Conservation (phyloP, 2,329 filamentous ascomycete genomes). For the Trichoderma atroviride region DNA sequence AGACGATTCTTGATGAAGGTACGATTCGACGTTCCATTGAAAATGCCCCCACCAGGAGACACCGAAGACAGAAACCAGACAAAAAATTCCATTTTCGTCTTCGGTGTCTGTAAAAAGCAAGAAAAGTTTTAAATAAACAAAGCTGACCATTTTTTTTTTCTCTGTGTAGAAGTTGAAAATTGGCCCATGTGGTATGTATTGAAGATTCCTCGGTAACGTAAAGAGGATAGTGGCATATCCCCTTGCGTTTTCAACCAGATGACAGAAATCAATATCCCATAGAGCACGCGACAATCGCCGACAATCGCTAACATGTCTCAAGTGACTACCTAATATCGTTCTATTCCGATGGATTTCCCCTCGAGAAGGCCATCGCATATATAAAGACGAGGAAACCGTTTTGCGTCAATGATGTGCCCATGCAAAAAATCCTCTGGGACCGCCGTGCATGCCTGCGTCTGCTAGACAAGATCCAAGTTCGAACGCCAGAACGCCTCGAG, state of each 20-base stretch:
- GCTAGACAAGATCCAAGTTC: slow-evolving; percentile 85
- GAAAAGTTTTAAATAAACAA: neutral
- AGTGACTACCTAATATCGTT: slow-evolving; percentile 94
- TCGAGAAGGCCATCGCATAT: slow-evolving; percentile 97
- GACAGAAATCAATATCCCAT: neutral
- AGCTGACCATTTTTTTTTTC: slow-evolving; percentile 3
- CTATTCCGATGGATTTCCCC: slow-evolving; percentile 94
- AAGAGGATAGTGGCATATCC: slow-evolving; percentile 38
- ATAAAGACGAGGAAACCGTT: slow-evolving; percentile 91
- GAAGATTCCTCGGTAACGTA: slow-evolving; percentile 38
- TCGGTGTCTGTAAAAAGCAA: neutral
- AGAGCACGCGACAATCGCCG: slow-evolving; percentile 2
- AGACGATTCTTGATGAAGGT: slow-evolving; percentile 94
- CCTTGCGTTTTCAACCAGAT: slow-evolving; percentile 26
- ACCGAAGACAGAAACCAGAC: neutral
- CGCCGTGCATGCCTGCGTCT: slow-evolving; percentile 85
- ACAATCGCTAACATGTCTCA: slow-evolving; percentile 33
- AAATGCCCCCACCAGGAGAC: neutral
- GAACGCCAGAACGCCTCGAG: slow-evolving; percentile 84
- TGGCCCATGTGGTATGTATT: slow-evolving; percentile 81
- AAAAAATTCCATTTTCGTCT: neutral
- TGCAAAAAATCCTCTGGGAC: slow-evolving; percentile 98
- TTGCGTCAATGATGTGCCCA: slow-evolving; percentile 94
- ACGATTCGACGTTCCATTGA: slow-evolving; percentile 47
- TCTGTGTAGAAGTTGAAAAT: slow-evolving; percentile 73